phyloP scores from a whole-genome alignment of 169 alveolate genomes.

The Plasmodium adleri region DNA sequence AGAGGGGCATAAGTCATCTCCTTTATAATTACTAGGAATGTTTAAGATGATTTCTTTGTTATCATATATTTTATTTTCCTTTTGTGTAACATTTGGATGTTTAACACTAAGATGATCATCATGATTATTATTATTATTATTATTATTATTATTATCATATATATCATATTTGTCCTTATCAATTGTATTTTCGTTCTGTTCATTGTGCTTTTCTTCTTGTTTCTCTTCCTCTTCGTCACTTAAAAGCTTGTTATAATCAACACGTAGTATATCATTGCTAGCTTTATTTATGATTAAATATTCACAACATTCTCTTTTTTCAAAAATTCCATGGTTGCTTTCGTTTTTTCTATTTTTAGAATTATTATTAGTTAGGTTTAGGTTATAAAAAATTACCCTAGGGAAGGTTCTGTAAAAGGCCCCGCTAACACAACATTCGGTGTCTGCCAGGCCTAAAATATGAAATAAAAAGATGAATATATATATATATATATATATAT shows the following conservation, averaged over 20 bases:
- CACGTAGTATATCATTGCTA: conserved; percentile 56
- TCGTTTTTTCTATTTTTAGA: conserved; percentile 13
- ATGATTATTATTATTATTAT: background rate
- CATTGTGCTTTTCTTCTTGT: too few species aligned
- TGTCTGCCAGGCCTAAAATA: conserved; percentile 87
- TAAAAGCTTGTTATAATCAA: conserved; percentile 34
- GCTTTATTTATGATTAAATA: conserved; percentile 40
- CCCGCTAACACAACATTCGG: conserved; percentile 90
- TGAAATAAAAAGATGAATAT: background rate
- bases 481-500: background rate
- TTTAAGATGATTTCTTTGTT: background rate
- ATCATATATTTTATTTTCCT: background rate
- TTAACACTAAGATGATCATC: background rate
- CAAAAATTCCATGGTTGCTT: conserved; percentile 28
- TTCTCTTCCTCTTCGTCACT: conserved; percentile 3
- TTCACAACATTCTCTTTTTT: conserved; percentile 70
- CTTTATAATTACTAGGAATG: background rate
- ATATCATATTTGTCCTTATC: background rate
- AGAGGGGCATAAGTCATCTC: background rate
- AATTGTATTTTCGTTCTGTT: too few species aligned
- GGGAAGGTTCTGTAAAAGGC: conserved; percentile 89
- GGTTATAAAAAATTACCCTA: conserved; percentile 84
- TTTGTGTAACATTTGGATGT: background rate
- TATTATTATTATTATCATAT: background rate
- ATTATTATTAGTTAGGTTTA: conserved; percentile 40